Conservation (phyloP, 192 early-diverging fungal genomes). For the Spizellomyces sp. region DNA sequence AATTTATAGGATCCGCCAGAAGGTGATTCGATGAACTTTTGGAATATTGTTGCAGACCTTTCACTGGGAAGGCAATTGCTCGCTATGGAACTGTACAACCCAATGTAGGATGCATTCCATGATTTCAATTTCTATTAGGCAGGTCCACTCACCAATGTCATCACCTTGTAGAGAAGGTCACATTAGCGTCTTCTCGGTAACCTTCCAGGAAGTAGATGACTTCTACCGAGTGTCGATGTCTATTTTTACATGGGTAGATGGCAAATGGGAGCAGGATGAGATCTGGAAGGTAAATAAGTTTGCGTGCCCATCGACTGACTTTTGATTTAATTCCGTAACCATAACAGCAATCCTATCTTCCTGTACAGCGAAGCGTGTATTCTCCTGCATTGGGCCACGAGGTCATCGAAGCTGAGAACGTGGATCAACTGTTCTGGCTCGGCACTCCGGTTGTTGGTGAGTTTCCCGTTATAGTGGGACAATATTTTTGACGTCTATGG, state of each 20-base stretch:
- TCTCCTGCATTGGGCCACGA: slow-evolving; percentile 25
- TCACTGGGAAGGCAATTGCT: slow-evolving; percentile 6
- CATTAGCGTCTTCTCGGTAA: slow-evolving; percentile 13
- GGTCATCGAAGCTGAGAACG: slow-evolving; percentile 9
- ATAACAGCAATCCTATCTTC: neutral
- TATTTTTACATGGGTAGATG: slow-evolving; percentile 17
- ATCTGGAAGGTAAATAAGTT: slow-evolving; percentile 10
- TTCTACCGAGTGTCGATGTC: slow-evolving; percentile 16
- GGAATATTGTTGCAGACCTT: neutral
- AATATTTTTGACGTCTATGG: no score
- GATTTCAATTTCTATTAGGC: neutral
- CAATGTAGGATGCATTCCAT: slow-evolving; percentile 5
- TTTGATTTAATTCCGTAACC: neutral
- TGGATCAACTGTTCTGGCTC: slow-evolving; percentile 14
- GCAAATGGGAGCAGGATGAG: slow-evolving; percentile 23
- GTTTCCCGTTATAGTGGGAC: neutral
- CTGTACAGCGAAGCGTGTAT: slow-evolving; percentile 5
- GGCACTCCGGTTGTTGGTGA: slow-evolving; percentile 18
- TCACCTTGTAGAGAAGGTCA: neutral
- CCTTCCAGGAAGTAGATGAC: slow-evolving; percentile 3
- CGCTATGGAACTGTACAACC: slow-evolving; percentile 12
- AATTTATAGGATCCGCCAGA: neutral
- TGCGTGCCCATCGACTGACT: neutral
- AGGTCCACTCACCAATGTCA: neutral
- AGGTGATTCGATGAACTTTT: neutral